Evolutionary conservation across 345 rosid species (phyloP), one percentile per base, ranked within the genome.

Genomic region (Syzygium oleosum): DNA sequence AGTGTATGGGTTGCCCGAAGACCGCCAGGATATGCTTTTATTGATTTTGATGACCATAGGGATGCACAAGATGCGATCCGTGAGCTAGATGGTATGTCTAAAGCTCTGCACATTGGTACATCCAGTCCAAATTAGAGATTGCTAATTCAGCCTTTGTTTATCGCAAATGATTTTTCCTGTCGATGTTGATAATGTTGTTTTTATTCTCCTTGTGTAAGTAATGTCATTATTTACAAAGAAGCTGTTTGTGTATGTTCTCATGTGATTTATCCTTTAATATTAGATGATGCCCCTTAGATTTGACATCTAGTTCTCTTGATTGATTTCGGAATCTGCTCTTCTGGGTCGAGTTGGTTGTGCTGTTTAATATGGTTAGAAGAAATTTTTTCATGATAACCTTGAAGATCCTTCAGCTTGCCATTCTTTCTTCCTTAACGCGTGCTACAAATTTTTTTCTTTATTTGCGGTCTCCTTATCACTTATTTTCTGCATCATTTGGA

Each of bases 31-130:
- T 85, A 55, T 85, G 77, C 78, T 59, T 85, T 85, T 43, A 85
- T 85, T n/a, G 86, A 85, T 43, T 85, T 85, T 85, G 86, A 85
- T 85, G 86, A 85, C 51, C 86, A 52, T 41, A 85, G 86, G 49
- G 86, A 85, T 85, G 86, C 86, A 12, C 86, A 85, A 23, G 63
- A 85, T 85, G 86, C 86, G 5, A 85, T 85, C 51, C 86, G 86
- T 85, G 86, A 52, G n/a, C 58, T 85, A 43, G 86, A 85, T 85
- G 86, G 86, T 85, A 58, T 52, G 49, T 84, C 86, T 84, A 31
- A 58, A n/a, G 80, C 80, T 73, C 80, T 73, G 80, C 38, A 10
- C 43, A 19, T 9, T 68, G 80, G 80, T 34, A 73, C 49, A 17
- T 38, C 49, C 80, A 73, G 49, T 73, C 80, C 80, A 34, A 73